A percentile compares a stretch with the other conserved stretches of the same genome.
phyloP scores from a whole-genome alignment of 2,329 filamentous ascomycete species.

The Pseudogymnoascus sp. region DNA sequence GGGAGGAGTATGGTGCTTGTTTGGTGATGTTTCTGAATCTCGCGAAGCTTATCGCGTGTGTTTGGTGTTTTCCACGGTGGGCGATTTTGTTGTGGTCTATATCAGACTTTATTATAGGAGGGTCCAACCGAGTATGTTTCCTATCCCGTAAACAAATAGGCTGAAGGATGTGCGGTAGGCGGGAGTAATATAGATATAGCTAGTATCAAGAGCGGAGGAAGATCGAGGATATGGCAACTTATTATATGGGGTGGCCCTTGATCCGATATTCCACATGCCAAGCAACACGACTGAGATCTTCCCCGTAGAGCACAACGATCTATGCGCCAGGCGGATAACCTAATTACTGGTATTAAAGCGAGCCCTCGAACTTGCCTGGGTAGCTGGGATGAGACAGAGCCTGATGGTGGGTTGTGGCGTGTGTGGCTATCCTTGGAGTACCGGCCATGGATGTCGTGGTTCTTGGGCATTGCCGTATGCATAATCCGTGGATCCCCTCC shows the following conservation, averaged over 20 bases:
- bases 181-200: conserved; percentile 1
- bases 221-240: conserved; percentile 8
- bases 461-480: conserved; percentile 6
- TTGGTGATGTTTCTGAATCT: conserved; percentile 23
- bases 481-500: conserved; percentile 2
- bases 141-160: neutral
- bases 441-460: neutral
- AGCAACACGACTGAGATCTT: neutral
- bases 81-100: conserved; percentile 24
- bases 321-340: conserved; percentile 6
- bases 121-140: conserved; percentile 11
- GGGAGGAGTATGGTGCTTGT: conserved; percentile 22
- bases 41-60: conserved; percentile 19
- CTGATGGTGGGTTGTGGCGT: neutral
- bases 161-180: neutral
- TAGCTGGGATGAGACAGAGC: neutral
- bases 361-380: neutral
- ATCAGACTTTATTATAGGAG: conserved; percentile 25
- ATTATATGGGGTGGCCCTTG: conserved; percentile 10
- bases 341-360: conserved; percentile 7
- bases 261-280: conserved; percentile 1
- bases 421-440: conserved; percentile 6
- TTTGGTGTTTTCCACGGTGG: conserved; percentile 24
- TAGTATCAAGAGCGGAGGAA: conserved; percentile 5
- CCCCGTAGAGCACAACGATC: conserved; percentile 2